Evolutionary conservation across 371 early-diverging fungal genomes (phyloP).

Genomic region (Capillidium rhysosporum): DNA sequence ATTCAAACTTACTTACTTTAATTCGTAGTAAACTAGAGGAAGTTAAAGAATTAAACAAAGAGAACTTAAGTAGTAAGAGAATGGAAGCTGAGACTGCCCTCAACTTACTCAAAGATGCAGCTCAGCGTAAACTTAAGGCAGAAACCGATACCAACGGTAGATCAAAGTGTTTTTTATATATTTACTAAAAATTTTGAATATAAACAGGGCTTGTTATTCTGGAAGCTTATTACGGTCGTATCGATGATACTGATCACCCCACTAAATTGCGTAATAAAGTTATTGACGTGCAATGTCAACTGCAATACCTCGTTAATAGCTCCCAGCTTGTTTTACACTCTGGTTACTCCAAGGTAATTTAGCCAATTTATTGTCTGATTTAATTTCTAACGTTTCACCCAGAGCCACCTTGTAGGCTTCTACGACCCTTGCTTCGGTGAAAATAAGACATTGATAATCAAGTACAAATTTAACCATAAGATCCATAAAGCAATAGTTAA

Average conservation of each 20-base stretch:
- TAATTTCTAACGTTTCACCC: neutral
- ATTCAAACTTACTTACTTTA: neutral
- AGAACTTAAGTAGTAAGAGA: constrained; percentile 42
- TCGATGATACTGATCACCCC: too few species aligned
- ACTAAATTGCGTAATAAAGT: constrained; percentile 24
- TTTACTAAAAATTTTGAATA: neutral
- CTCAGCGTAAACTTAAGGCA: constrained; percentile 36
- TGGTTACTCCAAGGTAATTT: constrained; percentile 60
- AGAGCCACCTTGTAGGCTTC: constrained; percentile 43
- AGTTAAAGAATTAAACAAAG: constrained; percentile 53
- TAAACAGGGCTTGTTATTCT: constrained; percentile 57
- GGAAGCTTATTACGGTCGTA: constrained; percentile 60
- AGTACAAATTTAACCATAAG: constrained; percentile 63
- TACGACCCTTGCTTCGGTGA: constrained; percentile 90
- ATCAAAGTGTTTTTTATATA: neutral
- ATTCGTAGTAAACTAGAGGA: constrained; percentile 35
- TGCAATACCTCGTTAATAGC: constrained; percentile 65
- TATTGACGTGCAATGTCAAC: constrained; percentile 68
- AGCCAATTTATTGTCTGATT: neutral
- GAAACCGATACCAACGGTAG: constrained; percentile 42
- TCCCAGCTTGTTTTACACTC: constrained; percentile 73
- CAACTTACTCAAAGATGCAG: constrained; percentile 41
- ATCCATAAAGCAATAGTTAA: constrained; percentile 63
- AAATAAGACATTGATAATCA: constrained; percentile 55
- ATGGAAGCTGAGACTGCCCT: constrained; percentile 62